Conservation (phyloP, 352 stramenopile genomes). For the Pythium brassicae region DNA sequence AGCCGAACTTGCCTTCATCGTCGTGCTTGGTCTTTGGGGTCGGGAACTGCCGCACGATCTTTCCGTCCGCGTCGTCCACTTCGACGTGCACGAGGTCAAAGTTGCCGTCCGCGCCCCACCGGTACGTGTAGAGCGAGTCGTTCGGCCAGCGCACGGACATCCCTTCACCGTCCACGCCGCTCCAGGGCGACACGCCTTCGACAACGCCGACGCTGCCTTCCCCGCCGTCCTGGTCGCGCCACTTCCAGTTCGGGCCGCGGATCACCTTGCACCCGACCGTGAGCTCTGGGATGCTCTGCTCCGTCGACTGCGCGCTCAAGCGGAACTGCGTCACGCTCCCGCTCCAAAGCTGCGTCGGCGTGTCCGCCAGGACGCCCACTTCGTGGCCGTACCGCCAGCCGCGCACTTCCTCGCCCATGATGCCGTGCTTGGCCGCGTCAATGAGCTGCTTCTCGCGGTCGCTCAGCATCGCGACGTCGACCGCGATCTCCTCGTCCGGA, state of each 20-base stretch:
- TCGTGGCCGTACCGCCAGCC: constrained; percentile 72
- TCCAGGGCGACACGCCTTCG: constrained; percentile 85
- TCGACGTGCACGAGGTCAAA: constrained; percentile 85
- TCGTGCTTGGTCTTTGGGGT: constrained; percentile 69
- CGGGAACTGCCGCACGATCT: constrained; percentile 60
- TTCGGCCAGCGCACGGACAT: constrained; percentile 89
- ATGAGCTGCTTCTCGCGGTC: constrained; percentile 43
- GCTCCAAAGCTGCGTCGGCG: constrained; percentile 67
- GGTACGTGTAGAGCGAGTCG: constrained; percentile 85
- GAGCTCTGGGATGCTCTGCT: constrained; percentile 47
- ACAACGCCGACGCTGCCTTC: constrained; percentile 80
- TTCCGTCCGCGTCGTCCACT: constrained; percentile 73
- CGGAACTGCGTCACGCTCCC: constrained; percentile 70
- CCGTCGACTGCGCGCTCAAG: constrained; percentile 39
- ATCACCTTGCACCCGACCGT: constrained; percentile 84
- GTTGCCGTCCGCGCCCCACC: constrained; percentile 85
- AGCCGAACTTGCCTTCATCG: constrained; percentile 72
- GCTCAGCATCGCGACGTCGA: constrained; percentile 61
- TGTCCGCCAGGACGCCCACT: constrained; percentile 69
- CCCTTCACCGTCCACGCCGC: constrained; percentile 82
- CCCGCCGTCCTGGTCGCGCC: constrained; percentile 84
- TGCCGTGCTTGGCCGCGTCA: constrained; percentile 62
- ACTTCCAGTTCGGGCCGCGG: constrained; percentile 89
- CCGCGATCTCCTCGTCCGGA: constrained; percentile 51
- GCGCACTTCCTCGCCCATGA: constrained; percentile 52